Conservation (phyloP, 75 land plant species). For the Pinus tabuliformis region DNA sequence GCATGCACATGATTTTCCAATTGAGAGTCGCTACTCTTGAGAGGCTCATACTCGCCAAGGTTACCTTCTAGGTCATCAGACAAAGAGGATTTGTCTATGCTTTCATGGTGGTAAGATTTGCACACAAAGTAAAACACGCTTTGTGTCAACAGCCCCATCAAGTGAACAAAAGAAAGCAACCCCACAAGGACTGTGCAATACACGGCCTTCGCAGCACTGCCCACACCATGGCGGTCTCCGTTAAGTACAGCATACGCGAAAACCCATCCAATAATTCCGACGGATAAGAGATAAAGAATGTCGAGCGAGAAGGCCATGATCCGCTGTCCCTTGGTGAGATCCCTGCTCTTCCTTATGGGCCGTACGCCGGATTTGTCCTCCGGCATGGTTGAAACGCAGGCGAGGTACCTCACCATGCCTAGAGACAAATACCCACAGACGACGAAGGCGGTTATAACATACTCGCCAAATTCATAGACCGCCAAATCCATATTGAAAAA, state of each 20-base stretch:
- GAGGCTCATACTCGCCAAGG: constrained; percentile 72
- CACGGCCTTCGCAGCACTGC: too few relatives aligned
- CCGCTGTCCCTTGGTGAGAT: constrained; percentile 61
- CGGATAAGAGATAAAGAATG: constrained; percentile 17
- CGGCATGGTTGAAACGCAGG: constrained; percentile 74
- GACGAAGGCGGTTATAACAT: constrained; percentile 15
- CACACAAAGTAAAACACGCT: constrained; percentile 80
- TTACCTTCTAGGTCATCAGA: constrained; percentile 82
- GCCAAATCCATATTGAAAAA: background rate
- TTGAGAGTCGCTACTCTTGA: constrained; percentile 48
- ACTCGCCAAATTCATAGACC: constrained; percentile 1
- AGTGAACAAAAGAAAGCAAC: constrained; percentile 21
- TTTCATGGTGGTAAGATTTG: constrained; percentile 77
- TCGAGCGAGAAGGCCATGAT: constrained; percentile 12
- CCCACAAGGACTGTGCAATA: background rate
- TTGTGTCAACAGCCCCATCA: constrained; percentile 56
- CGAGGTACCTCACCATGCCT: constrained; percentile 61
- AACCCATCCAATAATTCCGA: background rate
- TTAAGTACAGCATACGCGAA: constrained; percentile 26
- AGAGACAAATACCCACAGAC: constrained; percentile 38
- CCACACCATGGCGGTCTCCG: background rate
- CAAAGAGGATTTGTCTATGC: constrained; percentile 64
- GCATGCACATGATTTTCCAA: constrained; percentile 25
- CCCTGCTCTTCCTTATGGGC: constrained; percentile 57
- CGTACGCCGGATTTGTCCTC: constrained; percentile 60